Evolutionary conservation across 306 rosid species (phyloP).

Genomic region (Quercus wislizeni): DNA sequence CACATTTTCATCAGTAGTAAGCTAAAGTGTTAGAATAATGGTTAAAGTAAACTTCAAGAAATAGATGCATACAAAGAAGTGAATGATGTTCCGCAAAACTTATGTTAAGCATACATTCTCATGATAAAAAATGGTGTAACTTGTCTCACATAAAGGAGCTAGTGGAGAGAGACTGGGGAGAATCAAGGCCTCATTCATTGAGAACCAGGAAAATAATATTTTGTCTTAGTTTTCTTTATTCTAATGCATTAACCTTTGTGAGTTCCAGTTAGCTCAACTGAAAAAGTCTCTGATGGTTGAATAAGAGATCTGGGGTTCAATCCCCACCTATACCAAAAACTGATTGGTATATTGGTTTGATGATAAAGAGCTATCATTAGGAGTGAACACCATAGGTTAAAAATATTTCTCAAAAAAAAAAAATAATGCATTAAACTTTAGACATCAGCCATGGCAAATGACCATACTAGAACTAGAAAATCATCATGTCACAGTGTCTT

Average conservation of each 20-base stretch:
- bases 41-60: background rate
- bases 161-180: background rate
- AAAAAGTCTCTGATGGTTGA: too few relatives aligned
- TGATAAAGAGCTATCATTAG: too few relatives aligned
- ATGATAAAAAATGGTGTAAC: too few relatives aligned
- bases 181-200: background rate
- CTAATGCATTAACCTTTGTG: background rate
- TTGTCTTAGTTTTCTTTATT: background rate
- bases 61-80: background rate
- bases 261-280: too few relatives aligned
- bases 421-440: background rate
- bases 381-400: fast-evolving
- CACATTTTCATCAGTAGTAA: background rate
- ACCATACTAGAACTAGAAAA: background rate
- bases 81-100: background rate
- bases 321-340: too few relatives aligned
- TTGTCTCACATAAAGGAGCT: too few relatives aligned
- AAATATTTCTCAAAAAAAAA: too few relatives aligned
- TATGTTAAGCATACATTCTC: background rate
- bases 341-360: fast-evolving
- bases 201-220: background rate
- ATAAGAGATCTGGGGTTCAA: too few relatives aligned
- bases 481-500: background rate
- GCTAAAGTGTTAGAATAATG: background rate
- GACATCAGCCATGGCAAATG: background rate